phyloP scores from a whole-genome alignment of 495 filamentous ascomycete genomes.

The Penicillium longicatenatum region DNA sequence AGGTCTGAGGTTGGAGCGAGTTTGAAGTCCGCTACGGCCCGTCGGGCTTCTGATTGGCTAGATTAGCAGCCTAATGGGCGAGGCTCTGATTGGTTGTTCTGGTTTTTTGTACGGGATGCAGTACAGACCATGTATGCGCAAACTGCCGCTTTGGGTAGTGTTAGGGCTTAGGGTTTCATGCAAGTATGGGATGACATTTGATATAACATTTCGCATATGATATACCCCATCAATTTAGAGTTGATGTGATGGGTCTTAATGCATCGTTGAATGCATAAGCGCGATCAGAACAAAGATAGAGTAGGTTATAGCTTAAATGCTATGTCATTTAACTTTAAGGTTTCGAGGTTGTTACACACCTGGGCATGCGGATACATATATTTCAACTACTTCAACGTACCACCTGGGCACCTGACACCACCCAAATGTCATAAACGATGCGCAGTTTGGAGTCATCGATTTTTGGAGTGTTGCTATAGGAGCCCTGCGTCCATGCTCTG shows the following conservation, averaged over 20 bases:
- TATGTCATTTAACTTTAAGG: no score
- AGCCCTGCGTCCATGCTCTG: no score
- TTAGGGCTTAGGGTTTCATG: constrained; percentile 36
- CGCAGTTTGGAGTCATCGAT: no score
- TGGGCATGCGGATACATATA: no score
- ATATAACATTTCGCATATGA: neutral
- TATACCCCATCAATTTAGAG: neutral
- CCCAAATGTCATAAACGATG: no score
- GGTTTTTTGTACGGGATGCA: constrained; percentile 24
- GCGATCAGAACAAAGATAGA: neutral
- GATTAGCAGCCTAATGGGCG: constrained; percentile 12
- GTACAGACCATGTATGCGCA: constrained; percentile 22
- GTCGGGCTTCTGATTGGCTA: constrained; percentile 29
- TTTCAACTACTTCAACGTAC: no score
- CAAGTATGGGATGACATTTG: neutral
- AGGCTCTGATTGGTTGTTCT: constrained; percentile 38
- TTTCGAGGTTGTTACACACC: no score
- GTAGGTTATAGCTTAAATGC: neutral
- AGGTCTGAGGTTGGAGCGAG: constrained; percentile 45
- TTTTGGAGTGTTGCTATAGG: no score
- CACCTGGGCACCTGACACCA: no score
- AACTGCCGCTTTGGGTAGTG: constrained; percentile 22
- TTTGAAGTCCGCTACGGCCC: constrained; percentile 49
- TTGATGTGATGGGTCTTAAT: neutral
- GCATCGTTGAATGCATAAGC: neutral